Evolutionary conservation across 108 stramenopile genomes (phyloP).

Genomic region (Licmophora abbreviata): DNA sequence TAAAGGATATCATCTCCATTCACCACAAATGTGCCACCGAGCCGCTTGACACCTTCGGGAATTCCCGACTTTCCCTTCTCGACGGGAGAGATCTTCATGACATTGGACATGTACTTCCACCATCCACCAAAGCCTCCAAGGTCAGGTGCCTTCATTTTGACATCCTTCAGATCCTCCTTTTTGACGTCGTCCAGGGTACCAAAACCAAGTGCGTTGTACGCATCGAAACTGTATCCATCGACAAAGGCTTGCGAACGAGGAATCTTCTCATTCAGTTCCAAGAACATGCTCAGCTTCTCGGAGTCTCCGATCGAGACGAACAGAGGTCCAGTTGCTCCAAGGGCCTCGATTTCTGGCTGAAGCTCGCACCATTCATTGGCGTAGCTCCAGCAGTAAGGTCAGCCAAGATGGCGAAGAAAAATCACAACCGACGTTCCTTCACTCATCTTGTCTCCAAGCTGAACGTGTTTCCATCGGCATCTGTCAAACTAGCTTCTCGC

Average conservation of each 20-base stretch:
- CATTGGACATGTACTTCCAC: slow-evolving; percentile 49
- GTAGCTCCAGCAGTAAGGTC: slow-evolving; percentile 90
- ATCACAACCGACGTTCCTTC: slow-evolving; percentile 51
- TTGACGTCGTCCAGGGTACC: slow-evolving; percentile 26
- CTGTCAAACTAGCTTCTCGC: slow-evolving; percentile 19
- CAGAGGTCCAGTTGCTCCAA: slow-evolving; percentile 42
- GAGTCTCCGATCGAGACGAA: slow-evolving; percentile 73
- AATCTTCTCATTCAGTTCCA: slow-evolving; percentile 66
- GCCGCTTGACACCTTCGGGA: slow-evolving; percentile 72
- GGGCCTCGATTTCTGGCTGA: slow-evolving; percentile 37
- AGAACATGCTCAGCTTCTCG: slow-evolving; percentile 54
- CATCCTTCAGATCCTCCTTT: slow-evolving; percentile 35
- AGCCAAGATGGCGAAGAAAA: slow-evolving; percentile 76
- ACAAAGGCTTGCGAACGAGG: slow-evolving; percentile 43
- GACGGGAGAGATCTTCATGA: slow-evolving; percentile 53
- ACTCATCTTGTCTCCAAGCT: slow-evolving; percentile 44
- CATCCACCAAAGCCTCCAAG: slow-evolving; percentile 27
- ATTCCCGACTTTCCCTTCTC: slow-evolving; percentile 55
- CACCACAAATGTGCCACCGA: slow-evolving; percentile 83
- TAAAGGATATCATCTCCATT: slow-evolving; percentile 57
- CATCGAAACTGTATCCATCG: slow-evolving; percentile 60
- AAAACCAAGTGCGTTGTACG: slow-evolving; percentile 70
- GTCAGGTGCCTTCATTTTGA: slow-evolving; percentile 53
- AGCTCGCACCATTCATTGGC: slow-evolving; percentile 66
- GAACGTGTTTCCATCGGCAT: slow-evolving; percentile 45